phyloP scores from a whole-genome alignment of 805 yeast genomes.

The Barnettozyma pratensis region DNA sequence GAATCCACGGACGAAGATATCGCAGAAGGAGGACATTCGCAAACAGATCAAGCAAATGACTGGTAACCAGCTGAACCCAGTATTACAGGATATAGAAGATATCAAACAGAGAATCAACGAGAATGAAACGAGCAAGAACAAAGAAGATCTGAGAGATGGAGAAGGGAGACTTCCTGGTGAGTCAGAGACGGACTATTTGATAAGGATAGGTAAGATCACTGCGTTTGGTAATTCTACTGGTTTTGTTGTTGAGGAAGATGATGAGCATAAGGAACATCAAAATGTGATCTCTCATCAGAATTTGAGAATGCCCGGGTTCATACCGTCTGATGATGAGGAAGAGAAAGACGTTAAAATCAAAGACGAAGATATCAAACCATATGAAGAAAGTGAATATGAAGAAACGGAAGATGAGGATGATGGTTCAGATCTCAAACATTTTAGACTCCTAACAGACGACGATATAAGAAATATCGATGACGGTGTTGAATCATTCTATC shows the following conservation, averaged over 20 bases:
- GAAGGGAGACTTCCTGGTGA: slow-evolving; percentile 54
- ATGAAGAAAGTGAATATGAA: slow-evolving; percentile 11
- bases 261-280: slow-evolving; percentile 11
- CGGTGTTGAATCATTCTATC: slow-evolving; percentile 69
- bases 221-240: slow-evolving; percentile 77
- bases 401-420: slow-evolving; percentile 10
- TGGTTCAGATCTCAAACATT: slow-evolving; percentile 16
- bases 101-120: slow-evolving; percentile 43
- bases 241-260: slow-evolving; percentile 38
- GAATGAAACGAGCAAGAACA: slow-evolving; percentile 17
- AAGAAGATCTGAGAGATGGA: slow-evolving; percentile 3
- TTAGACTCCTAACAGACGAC: slow-evolving; percentile 23
- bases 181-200: slow-evolving; percentile 68
- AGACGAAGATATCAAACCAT: slow-evolving; percentile 11
- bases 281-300: slow-evolving; percentile 18
- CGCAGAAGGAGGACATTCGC: slow-evolving; percentile 50
- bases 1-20: slow-evolving; percentile 55
- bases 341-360: slow-evolving; percentile 2
- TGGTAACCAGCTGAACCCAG: slow-evolving; percentile 44
- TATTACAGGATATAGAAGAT: slow-evolving; percentile 60
- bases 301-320: slow-evolving; percentile 20
- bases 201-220: slow-evolving; percentile 88
- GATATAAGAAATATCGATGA: slow-evolving; percentile 58
- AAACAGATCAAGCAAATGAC: slow-evolving; percentile 50
- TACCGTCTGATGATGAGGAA: not conserved